Evolutionary conservation across 2,329 filamentous ascomycete species (phyloP), one percentile per base, ranked within the genome.

Genomic region (Aspergillus clavatus): DNA sequence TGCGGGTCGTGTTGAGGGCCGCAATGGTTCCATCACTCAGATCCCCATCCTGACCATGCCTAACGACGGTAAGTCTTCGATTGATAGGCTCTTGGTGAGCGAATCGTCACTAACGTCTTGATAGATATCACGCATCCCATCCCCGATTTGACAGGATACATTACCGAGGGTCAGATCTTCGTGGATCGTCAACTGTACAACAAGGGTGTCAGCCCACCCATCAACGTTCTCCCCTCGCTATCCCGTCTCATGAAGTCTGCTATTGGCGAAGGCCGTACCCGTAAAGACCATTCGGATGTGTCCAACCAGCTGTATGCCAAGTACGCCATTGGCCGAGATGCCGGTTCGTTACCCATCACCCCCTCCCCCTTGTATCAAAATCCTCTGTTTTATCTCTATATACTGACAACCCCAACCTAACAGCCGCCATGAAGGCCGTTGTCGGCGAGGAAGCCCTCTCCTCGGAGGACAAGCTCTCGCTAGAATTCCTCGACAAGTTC

Each of bases 161-260:
- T 98, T 68, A 98, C 93, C 16, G 93, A 98, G 75, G 94, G 93
- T 33, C 93, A 98, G 72, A 96, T 98, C 66, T 97, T 94, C 74
- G 81, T 98, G 63, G 93, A 98, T 71, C 89, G 91, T 74, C 83
- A 86, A 65, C 78, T 98, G 42, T 71, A 89, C 78, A 98, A 98
- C 80, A 93, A 93, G 77, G 91, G 90, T 73, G 84, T 98, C 74
- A 96, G 95, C 78, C 93, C 93, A 42, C 93, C 93, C 16, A 98
- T 98, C 78, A 98, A 98, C 76, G 93, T 98, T 54, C 77, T 98
- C 51, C 93, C 93, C 19, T 98, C 93, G 38, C 85, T 98, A 29
- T 98, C 93, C 19, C 93, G 93, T 82, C 86, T 98, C 67, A 98
- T 98, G 93, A 98, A 98, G 75, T 98, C 93, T 63, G 93, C 93